These are phyloP conservation scores for Proliferodiscus dingleyae DNA, from an alignment of 2,329 filamentous ascomycete species.

Conservation along the genomic window DNA sequence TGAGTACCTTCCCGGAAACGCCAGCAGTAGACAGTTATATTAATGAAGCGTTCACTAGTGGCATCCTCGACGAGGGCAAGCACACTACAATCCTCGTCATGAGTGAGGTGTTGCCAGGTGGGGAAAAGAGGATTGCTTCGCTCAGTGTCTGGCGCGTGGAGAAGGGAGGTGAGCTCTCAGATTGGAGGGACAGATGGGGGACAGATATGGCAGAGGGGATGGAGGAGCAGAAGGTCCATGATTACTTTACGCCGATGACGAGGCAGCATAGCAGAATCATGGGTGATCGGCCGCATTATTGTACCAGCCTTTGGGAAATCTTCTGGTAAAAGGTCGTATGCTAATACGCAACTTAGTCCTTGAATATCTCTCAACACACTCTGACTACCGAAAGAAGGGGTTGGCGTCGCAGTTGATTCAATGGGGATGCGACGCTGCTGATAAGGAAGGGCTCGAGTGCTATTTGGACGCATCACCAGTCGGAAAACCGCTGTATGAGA, in stretches of 20 bases:
- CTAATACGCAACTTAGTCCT: slow-evolving; percentile 5
- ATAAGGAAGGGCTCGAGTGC: slow-evolving; percentile 6
- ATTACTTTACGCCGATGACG: slow-evolving; percentile 9
- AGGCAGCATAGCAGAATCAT: slow-evolving; percentile 9
- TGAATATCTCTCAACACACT: slow-evolving; percentile 3
- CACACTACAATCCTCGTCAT: slow-evolving; percentile 1
- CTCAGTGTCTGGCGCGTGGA: not conserved
- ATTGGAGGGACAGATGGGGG: slow-evolving; percentile 7
- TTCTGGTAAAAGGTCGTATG: too few species aligned
- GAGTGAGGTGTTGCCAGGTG: slow-evolving; percentile 1
- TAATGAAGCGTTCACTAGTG: not conserved
- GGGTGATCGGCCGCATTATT: slow-evolving; percentile 8
- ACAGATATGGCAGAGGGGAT: slow-evolving; percentile 1
- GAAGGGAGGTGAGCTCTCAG: not conserved
- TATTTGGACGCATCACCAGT: slow-evolving; percentile 10
- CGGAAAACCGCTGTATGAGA: slow-evolving; percentile 10
- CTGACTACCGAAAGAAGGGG: slow-evolving; percentile 2
- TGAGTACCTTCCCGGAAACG: slow-evolving; percentile 4
- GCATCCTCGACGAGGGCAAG: slow-evolving; percentile 2
- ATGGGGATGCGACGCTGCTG: slow-evolving; percentile 6
- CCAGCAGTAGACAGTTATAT: slow-evolving; percentile 4
- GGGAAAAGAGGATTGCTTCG: not conserved
- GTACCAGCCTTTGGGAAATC: too few species aligned
- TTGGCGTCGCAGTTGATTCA: slow-evolving; percentile 2
- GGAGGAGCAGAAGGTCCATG: slow-evolving; percentile 1